Percentiles rank a stretch among this genome's conserved stretches.
Evolutionary conservation across 148 eudicot species (phyloP).

Genomic region (Camellia japonica): DNA sequence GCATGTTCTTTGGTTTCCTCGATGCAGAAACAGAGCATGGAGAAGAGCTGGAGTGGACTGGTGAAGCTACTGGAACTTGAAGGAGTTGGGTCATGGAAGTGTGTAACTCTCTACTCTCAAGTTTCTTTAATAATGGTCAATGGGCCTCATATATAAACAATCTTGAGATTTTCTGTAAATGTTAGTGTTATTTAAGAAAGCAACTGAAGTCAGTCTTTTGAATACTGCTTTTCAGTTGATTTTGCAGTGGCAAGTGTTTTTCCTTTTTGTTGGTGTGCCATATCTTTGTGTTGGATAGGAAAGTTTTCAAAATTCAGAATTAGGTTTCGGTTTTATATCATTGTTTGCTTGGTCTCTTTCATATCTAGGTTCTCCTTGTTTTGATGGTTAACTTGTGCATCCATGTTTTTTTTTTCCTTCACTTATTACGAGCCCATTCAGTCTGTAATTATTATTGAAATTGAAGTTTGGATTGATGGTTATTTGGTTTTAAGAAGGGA

Average conservation of each 20-base stretch:
- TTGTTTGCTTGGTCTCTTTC: not conserved
- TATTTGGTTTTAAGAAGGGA: not conserved
- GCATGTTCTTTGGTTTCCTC: not conserved
- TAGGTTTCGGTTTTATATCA: not conserved
- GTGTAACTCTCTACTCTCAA: not conserved
- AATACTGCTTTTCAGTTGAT: slow-evolving; percentile 10
- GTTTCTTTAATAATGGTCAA: not conserved
- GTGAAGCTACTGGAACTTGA: not conserved
- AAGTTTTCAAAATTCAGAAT: slow-evolving; percentile 11
- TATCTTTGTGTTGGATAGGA: slow-evolving; percentile 8
- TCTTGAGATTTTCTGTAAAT: not conserved
- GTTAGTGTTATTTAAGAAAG: not conserved
- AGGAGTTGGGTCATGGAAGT: not conserved
- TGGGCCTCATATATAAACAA: not conserved
- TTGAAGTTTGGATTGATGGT: not conserved
- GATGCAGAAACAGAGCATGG: slow-evolving; percentile 7
- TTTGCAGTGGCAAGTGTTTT: slow-evolving; percentile 4
- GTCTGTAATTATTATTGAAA: not conserved
- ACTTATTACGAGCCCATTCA: not conserved
- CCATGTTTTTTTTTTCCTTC: not conserved
- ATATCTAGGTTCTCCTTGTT: not conserved
- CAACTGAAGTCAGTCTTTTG: slow-evolving; percentile 1
- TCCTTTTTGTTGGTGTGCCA: slow-evolving; percentile 5
- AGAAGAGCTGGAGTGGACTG: not conserved
- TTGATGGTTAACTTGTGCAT: not conserved